These are phyloP conservation scores for Penicillium pulvis DNA, from an alignment of 495 filamentous ascomycete species.

Conservation along the genomic window DNA sequence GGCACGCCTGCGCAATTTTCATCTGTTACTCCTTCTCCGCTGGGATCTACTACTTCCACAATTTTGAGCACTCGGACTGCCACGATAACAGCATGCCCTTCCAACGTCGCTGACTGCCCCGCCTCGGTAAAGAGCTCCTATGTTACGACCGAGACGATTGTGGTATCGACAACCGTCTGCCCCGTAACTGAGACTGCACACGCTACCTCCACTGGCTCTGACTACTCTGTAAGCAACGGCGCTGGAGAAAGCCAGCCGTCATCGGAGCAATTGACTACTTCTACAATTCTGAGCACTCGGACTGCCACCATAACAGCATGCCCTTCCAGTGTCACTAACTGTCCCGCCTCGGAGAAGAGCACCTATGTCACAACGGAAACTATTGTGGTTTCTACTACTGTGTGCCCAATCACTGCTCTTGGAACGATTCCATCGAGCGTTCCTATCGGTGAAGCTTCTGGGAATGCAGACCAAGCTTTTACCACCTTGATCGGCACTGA, in stretches of 20 bases:
- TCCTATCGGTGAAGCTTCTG: too few species aligned
- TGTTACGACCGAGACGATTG: not conserved
- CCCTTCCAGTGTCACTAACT: not conserved
- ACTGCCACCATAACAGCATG: not conserved
- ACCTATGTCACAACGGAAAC: conserved; percentile 1
- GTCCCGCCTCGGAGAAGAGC: not conserved
- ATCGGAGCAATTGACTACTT: too few species aligned
- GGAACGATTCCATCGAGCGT: too few species aligned
- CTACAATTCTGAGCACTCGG: too few species aligned
- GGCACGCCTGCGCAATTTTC: too few species aligned
- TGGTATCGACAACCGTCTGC: not conserved
- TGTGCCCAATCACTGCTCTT: too few species aligned
- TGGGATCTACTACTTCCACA: not conserved
- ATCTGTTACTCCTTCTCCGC: too few species aligned
- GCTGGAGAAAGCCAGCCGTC: too few species aligned
- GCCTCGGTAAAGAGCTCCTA: not conserved
- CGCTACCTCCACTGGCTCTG: too few species aligned
- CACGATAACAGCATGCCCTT: not conserved
- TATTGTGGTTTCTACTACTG: not conserved
- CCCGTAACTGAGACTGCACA: not conserved
- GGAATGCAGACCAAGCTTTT: too few species aligned
- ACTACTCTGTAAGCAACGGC: too few species aligned
- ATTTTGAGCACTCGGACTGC: not conserved
- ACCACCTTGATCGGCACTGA: too few species aligned
- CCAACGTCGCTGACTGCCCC: not conserved